phyloP scores from a whole-genome alignment of 2,329 filamentous ascomycete species.

The Aspergillus udagawae region DNA sequence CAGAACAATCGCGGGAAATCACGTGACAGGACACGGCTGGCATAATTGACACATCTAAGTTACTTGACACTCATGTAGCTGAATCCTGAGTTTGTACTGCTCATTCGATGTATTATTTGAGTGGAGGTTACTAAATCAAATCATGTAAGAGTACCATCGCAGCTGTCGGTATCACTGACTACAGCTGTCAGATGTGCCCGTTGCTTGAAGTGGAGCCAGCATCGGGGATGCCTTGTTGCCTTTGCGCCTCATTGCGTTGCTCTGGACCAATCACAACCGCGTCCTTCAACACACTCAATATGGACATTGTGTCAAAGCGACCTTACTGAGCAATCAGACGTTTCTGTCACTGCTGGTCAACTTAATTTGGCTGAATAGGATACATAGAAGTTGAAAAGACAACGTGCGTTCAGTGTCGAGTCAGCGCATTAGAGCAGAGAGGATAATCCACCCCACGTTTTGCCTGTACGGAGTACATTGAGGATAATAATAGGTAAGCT shows the following conservation, averaged over 20 bases:
- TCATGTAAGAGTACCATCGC: not conserved
- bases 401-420: not conserved
- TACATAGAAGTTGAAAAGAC: not conserved
- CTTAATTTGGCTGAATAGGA: no score
- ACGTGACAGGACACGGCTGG: not conserved
- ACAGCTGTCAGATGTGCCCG: not conserved
- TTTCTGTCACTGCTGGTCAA: not conserved
- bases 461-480: no score
- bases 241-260: not conserved
- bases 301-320: not conserved
- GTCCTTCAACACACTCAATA: not conserved
- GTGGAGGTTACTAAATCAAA: not conserved
- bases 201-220: not conserved
- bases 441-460: not conserved
- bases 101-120: not conserved
- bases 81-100: not conserved
- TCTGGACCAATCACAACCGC: not conserved
- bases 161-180: not conserved
- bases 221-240: not conserved
- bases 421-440: not conserved
- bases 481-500: no score
- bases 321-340: not conserved
- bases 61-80: no score
- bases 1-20: conserved; percentile 21
- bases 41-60: no score